Percentiles rank a stretch among this genome's conserved stretches.
phyloP scores from a whole-genome alignment of 805 yeast genomes.

The Yamadazyma laniorum region DNA sequence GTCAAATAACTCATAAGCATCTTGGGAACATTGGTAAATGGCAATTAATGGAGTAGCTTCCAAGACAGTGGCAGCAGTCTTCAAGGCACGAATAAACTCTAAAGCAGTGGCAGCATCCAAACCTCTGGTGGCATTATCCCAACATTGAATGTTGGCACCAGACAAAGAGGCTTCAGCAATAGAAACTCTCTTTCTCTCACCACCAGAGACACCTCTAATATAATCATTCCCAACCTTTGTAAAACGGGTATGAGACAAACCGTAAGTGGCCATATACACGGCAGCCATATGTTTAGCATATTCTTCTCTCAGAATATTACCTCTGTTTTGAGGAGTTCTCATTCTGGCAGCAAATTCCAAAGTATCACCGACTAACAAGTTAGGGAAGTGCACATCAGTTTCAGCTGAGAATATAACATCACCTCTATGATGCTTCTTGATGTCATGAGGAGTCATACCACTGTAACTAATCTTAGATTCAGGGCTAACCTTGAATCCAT shows the following conservation, averaged over 20 bases:
- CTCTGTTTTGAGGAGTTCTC: conserved; percentile 41
- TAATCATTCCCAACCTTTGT: conserved; percentile 63
- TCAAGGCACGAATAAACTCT: conserved; percentile 67
- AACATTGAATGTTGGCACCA: conserved; percentile 52
- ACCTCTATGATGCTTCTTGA: conserved; percentile 28
- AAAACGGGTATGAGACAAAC: conserved; percentile 51
- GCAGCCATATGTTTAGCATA: conserved; percentile 40
- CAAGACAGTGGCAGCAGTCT: conserved; percentile 52
- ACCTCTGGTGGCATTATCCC: conserved; percentile 83
- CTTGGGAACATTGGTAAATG: conserved; percentile 51
- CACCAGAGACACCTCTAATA: conserved; percentile 74
- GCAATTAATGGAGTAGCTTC: conserved; percentile 58
- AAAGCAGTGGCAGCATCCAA: conserved; percentile 81
- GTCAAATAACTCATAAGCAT: conserved; percentile 47
- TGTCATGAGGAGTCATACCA: conserved; percentile 29
- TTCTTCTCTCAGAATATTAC: conserved; percentile 27
- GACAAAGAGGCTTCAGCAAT: conserved; percentile 71
- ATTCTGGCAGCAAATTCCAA: conserved; percentile 52
- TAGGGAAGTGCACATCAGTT: conserved; percentile 56
- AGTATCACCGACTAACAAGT: conserved; percentile 53
- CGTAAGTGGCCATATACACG: conserved; percentile 44
- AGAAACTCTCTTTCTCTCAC: conserved; percentile 78
- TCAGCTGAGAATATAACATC: conserved; percentile 47
- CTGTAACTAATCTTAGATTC: conserved; percentile 32
- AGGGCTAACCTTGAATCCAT: conserved; percentile 33